Base-by-base conservation (phyloP, 176 grass and related monocot species). In the Rhynchospora tenuis region DNA sequence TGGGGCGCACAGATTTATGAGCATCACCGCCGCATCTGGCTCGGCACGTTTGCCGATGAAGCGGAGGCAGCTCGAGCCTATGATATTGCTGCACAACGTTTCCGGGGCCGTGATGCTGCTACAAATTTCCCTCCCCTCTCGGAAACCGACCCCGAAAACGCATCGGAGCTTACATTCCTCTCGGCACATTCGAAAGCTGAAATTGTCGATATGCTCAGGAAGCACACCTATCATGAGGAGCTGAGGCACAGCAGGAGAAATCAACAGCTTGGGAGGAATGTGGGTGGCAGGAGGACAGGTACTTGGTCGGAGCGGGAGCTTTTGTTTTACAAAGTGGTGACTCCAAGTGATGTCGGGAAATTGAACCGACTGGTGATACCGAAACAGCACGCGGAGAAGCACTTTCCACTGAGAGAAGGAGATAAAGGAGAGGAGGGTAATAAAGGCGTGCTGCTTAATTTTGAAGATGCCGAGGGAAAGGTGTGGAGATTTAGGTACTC, bases 1-100 rank as follows among this genome's bases (percentile, higher is more conserved):
- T 99, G 97, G 97, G 97, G 97, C 9, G 89, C 97, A 20, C 97
- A 99, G 89, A 99, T 99, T 89, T 99, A 99, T 85, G 97, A 99
- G 85, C 87, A 88, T 38, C 97, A 99, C 90, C 88, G 90, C 14
- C 88, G 97, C 28, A 91, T 99, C 44, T 99, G 97, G 97, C 91
- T 99, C 38, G 97, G 97, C n/a, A 99, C 97, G 4, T 99, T 99
- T 83, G 68, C 86, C 58, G 81, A 89, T 64, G 93, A 99, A 74
- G 71, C 80, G 0, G 59, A 75, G 17, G 93, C 93, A 0, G 97
- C 97, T 42, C 75, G 85, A n/a, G 83, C 91, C 28, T 99, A 99
- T 87, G 97, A 99, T 88, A 89, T 91, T 5, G 97, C 97, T 0
- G 97, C 89, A 42, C 97, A 90, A 68, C 88, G 93, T 6, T 99